These are phyloP conservation scores for Chlorella ohadii DNA, from an alignment of 139 green algal genomes.

Conservation along the genomic window DNA sequence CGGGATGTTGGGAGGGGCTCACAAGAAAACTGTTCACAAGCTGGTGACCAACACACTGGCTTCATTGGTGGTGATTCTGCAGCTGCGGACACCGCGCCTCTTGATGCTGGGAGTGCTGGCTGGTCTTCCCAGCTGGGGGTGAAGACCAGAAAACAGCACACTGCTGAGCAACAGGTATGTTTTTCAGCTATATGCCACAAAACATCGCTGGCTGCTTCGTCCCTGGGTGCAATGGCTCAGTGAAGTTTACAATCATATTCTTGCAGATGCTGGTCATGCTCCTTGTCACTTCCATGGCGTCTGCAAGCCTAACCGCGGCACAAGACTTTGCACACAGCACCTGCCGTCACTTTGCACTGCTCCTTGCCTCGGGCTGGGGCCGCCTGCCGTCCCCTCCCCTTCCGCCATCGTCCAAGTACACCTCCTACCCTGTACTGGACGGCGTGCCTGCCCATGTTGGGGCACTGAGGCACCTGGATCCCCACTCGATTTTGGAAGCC, in stretches of 20 bases:
- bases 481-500: conserved; percentile 88
- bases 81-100: too few relatives aligned
- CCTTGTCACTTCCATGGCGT: conserved; percentile 60
- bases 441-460: conserved; percentile 55
- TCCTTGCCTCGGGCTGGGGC: conserved; percentile 76
- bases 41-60: too few relatives aligned
- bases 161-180: conserved; percentile 71
- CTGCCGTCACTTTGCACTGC: conserved; percentile 91
- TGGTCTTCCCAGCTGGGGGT: conserved; percentile 66
- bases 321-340: conserved; percentile 73
- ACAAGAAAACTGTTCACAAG: too few relatives aligned
- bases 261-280: conserved; percentile 55
- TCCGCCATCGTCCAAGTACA: conserved; percentile 41
- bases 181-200: too few relatives aligned
- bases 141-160: conserved; percentile 90
- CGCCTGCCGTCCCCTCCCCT: neutral
- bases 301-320: conserved; percentile 66
- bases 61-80: too few relatives aligned
- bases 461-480: conserved; percentile 76
- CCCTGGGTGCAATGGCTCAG: too few relatives aligned
- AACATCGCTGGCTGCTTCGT: too few relatives aligned
- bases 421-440: conserved; percentile 43
- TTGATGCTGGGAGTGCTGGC: neutral
- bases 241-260: too few relatives aligned
- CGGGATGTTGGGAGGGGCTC: too few relatives aligned